Base-by-base conservation (phyloP, 148 eudicot species). In the Amaranthus palmeri region DNA sequence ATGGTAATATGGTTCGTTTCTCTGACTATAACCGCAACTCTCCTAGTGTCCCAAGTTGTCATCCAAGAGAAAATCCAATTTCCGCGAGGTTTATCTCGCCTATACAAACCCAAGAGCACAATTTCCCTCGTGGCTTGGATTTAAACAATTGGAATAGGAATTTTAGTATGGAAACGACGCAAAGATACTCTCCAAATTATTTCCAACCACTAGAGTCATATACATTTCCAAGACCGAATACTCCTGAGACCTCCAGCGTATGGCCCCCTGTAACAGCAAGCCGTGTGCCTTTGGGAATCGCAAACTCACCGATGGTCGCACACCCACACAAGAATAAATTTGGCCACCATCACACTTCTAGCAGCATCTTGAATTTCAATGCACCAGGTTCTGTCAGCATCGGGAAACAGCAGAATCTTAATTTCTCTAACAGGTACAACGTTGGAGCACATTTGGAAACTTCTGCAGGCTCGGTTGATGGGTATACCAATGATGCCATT, bases 401-500 rank as follows among this genome's bases (percentile, higher is more conserved):
- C 40, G 80, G 74, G 18, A 83, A 83, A 73, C 77, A 66, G 78
- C 76, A 72, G 72, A 78, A 69, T 43, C 68, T 59, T 11, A 66
- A 55, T 51, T 70, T 80, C 49, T 80, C 82, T 7, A 60, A 60
- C 49, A 43, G 53, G 73, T 66, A 72, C 74, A 70, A 68, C 25
- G 14, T 40, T 18, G 62, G 18, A 36, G 59, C 62, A 62, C 62
- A 25, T 47, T 58, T 75, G 43, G 48, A 74, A 56, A 71, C 51
- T 41, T 76, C 72, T 73, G 72, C 68, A 4, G 79, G 75, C n/a
- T 76, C 88, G 8, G 49, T 65, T 18, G 88, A 90, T 77, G 44
- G 72, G 17, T 74, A 82, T 54, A 72, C 80, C 44, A 91, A 81
- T 42, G 96, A 91, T 56, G 76, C 85, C 7, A 84, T 91, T 67